Evolutionary conservation across 2,329 filamentous ascomycete genomes (phyloP).

Genomic region (Orbilia ellipsospora): DNA sequence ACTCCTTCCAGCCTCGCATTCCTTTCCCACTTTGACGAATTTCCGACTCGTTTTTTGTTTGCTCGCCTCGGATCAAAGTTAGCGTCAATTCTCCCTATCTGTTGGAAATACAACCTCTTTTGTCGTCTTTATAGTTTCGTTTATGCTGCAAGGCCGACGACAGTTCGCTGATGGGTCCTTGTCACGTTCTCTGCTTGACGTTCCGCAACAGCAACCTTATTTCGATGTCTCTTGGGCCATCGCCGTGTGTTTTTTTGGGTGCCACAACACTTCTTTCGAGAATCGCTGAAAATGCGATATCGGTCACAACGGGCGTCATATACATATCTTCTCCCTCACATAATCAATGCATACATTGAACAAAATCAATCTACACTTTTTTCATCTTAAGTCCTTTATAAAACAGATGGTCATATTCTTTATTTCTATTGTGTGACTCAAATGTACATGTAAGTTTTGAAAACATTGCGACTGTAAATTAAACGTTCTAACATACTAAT

Average conservation of each 20-base stretch:
- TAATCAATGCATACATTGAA: no score
- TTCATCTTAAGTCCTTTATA: no score
- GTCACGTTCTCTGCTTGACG: conserved; percentile 11
- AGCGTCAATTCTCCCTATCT: conserved; percentile 29
- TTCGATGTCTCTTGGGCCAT: conserved; percentile 32
- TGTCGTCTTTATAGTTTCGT: conserved; percentile 12
- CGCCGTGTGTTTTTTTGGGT: conserved; percentile 21
- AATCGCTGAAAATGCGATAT: neutral
- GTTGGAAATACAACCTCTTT: conserved; percentile 31
- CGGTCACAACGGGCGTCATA: no score
- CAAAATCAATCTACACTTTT: no score
- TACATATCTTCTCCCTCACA: no score
- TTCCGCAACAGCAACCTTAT: conserved; percentile 48
- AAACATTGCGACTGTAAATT: no score
- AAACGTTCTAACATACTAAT: no score
- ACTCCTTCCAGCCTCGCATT: neutral
- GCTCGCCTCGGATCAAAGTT: conserved; percentile 2
- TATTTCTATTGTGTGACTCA: no score
- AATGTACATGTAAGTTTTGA: no score
- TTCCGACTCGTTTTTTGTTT: conserved; percentile 13
- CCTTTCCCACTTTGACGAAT: conserved; percentile 4
- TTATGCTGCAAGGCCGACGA: conserved; percentile 28
- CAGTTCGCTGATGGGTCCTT: neutral
- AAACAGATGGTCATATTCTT: no score
- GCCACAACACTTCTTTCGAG: conserved; percentile 26